Percentiles rank a stretch among this genome's conserved stretches.
These are phyloP conservation scores for Erodium moschatum DNA, from an alignment of 441 rosid genomes.

Conservation along the genomic window DNA sequence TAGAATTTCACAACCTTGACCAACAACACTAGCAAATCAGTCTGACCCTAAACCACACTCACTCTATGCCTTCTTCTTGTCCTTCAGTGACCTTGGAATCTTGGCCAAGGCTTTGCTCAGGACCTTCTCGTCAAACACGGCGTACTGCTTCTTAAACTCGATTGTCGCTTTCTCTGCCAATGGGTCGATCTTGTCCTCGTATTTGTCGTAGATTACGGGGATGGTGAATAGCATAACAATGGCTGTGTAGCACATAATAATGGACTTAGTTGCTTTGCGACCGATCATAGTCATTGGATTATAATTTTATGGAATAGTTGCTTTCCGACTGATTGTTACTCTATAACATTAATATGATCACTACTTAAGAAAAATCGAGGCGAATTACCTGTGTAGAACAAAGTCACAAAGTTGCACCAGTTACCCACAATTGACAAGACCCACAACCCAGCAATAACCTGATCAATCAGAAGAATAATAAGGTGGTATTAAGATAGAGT, in stretches of 20 bases:
- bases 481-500: too few relatives aligned
- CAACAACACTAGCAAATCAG: too few relatives aligned
- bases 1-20: too few relatives aligned
- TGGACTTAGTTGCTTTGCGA: not conserved
- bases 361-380: too few relatives aligned
- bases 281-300: too few relatives aligned
- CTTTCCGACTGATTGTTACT: too few relatives aligned
- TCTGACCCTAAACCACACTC: too few relatives aligned
- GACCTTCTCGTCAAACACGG: conserved; percentile 60
- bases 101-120: conserved; percentile 21
- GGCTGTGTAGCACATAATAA: conserved; percentile 32
- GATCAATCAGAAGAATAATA: conserved; percentile 4
- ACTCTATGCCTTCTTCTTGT: too few relatives aligned
- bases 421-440: conserved; percentile 56
- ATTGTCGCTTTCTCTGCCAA: conserved; percentile 59
- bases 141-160: conserved; percentile 72
- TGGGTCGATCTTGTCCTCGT: conserved; percentile 67
- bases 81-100: too few relatives aligned
- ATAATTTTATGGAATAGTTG: too few relatives aligned
- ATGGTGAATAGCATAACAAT: conserved; percentile 64
- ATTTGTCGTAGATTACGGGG: conserved; percentile 76
- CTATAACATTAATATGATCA: too few relatives aligned
- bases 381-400: conserved; percentile 57
- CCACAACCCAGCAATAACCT: conserved; percentile 75
- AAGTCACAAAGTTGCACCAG: conserved; percentile 69